Base-by-base conservation (phyloP, 371 early-diverging fungal genomes). In the Mucor lusitanicus region DNA sequence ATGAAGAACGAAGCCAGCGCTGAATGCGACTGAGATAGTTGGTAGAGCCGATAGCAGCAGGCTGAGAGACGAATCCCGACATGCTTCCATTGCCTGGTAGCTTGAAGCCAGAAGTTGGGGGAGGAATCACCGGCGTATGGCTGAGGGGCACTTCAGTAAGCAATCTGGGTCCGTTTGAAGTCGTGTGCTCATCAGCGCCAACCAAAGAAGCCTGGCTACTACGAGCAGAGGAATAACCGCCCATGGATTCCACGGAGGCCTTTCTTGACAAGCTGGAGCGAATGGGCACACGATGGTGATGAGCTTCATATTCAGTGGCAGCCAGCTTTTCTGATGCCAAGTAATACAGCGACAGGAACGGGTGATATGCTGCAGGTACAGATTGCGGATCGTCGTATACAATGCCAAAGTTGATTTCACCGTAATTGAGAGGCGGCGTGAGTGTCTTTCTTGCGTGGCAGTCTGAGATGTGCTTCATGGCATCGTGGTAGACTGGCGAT, bases 311-410 rank as follows among this genome's bases (percentile, higher is more conserved):
- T 59, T 73, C 73, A 48, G 86, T 82, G 15, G 91, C 81, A 21
- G 84, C 83, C 28, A 89, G 78, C 56, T 90, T 88, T 77, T 96
- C 97, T 42, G 81, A 74, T 6, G 94, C 93, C 28, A 96, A 80
- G 62, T 92, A 88, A 61, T 96, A 96, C 21, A 96, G 87, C 58
- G 93, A 93, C n/a, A 93, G 75, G 37, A 92, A 74, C 4, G 95
- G 94, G 68, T 88, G 86, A 69, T 86, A 82, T 0, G 80, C 83
- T 33, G 78, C 80, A 12, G 83, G 83, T 0, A 82, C 70, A 15
- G 80, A 75, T 54, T 80, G 79, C 12, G 83, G 83, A 40, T 80
- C 83, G n/a, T 78, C 68, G 28, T 78, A 77, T 3, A 72, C 35
- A 25, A 75, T 40, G 2, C 55, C 54, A 40, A 59, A 59, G 27